These are phyloP conservation scores for Apodospora peruviana DNA, from an alignment of 495 filamentous ascomycete species.

Conservation along the genomic window DNA sequence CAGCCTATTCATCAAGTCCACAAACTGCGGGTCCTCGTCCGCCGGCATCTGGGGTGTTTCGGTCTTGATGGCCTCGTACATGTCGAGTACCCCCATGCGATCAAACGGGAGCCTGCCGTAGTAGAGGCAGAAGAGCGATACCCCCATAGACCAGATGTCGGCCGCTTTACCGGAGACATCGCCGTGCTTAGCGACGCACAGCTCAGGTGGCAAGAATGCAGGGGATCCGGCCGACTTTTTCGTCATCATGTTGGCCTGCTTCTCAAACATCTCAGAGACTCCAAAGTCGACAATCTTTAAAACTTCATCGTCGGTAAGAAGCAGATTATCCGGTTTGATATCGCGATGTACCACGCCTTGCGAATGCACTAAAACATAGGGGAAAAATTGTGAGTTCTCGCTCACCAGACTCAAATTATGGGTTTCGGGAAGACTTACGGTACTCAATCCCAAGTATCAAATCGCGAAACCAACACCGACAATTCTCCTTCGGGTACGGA, in stretches of 20 bases:
- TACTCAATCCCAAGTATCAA: slow-evolving; percentile 96
- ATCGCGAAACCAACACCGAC: slow-evolving; percentile 90
- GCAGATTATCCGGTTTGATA: slow-evolving; percentile 95
- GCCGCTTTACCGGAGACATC: slow-evolving; percentile 83
- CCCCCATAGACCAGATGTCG: slow-evolving; percentile 98
- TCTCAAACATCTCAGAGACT: slow-evolving; percentile 97
- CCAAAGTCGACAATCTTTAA: slow-evolving; percentile 98
- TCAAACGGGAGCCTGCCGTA: slow-evolving; percentile 88
- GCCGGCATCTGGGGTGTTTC: slow-evolving; percentile 48
- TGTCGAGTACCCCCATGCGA: slow-evolving; percentile 67
- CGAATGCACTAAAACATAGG: slow-evolving; percentile 68
- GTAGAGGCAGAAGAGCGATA: slow-evolving; percentile 86
- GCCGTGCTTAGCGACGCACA: slow-evolving; percentile 85
- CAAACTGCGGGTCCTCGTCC: slow-evolving; percentile 55
- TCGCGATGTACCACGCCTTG: slow-evolving; percentile 95
- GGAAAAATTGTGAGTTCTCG: neutral
- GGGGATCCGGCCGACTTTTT: slow-evolving; percentile 93
- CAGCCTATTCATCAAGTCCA: slow-evolving; percentile 60
- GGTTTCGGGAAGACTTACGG: slow-evolving; percentile 47
- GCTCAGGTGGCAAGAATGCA: slow-evolving; percentile 88
- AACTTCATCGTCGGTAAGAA: slow-evolving; percentile 84
- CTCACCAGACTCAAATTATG: neutral
- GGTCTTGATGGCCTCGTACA: slow-evolving; percentile 81
- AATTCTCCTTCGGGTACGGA: slow-evolving; percentile 78
- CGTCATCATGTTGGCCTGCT: slow-evolving; percentile 81